A percentile compares a stretch with the other conserved stretches of the same genome.
Conservation (phyloP, 2,329 filamentous ascomycete species). For the Sporothrix mexicana region DNA sequence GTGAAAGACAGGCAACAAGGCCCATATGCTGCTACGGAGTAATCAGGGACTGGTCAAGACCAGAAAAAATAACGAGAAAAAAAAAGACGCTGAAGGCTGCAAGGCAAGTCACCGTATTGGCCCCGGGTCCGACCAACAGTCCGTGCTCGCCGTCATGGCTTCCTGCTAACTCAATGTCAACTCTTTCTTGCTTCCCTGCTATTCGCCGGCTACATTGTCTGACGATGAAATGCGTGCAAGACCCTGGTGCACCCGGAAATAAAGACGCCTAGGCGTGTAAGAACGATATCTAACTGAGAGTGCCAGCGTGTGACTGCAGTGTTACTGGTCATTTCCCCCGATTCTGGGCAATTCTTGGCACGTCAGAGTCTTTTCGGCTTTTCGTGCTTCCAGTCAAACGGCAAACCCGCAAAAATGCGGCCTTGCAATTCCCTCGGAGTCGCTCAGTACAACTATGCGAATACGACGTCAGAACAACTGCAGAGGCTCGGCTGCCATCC, state of each 20-base stretch:
- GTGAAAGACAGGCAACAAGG: background rate
- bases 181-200: background rate
- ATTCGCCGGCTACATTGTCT: background rate
- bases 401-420: too few relatives aligned
- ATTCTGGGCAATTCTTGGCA: background rate
- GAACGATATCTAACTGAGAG: slow-evolving; percentile 14
- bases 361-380: background rate
- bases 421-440: background rate
- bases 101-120: background rate
- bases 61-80: background rate
- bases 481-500: slow-evolving; percentile 10
- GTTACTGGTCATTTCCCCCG: slow-evolving; percentile 12
- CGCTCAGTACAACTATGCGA: slow-evolving; percentile 2
- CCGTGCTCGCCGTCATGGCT: background rate
- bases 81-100: background rate
- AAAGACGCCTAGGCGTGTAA: background rate
- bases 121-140: background rate
- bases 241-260: slow-evolving; percentile 4
- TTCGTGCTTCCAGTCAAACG: background rate
- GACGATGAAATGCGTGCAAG: background rate
- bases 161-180: background rate
- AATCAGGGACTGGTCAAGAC: background rate
- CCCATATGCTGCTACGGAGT: too few relatives aligned
- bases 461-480: background rate
- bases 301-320: background rate